Conservation (phyloP, 805 yeast genomes). For the Teunomyces gatunensis region DNA sequence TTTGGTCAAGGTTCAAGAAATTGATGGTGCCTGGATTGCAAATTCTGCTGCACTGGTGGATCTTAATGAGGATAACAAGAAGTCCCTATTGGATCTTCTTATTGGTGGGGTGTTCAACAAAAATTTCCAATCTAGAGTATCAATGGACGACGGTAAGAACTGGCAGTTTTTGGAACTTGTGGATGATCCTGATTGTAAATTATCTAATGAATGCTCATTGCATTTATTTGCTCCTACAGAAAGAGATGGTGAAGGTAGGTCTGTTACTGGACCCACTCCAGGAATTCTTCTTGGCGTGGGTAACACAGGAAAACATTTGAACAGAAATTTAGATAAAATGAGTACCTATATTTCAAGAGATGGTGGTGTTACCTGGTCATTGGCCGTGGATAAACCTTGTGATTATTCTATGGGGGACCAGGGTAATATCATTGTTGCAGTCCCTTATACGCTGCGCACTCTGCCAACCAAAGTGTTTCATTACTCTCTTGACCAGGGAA, state of each 20-base stretch:
- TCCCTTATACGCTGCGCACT: constrained; percentile 36
- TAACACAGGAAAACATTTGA: constrained; percentile 26
- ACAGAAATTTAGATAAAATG: constrained; percentile 12
- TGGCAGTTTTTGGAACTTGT: constrained; percentile 49
- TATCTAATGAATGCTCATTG: constrained; percentile 49
- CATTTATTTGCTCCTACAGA: constrained; percentile 34
- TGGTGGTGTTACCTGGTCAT: constrained; percentile 73
- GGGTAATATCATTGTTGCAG: constrained; percentile 68
- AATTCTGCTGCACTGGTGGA: constrained; percentile 28
- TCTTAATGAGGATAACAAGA: constrained; percentile 6
- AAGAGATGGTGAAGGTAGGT: constrained; percentile 40
- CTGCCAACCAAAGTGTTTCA: constrained; percentile 31
- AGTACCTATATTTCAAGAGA: constrained; percentile 67
- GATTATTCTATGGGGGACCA: constrained; percentile 67
- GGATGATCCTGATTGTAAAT: constrained; percentile 44
- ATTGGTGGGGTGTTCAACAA: constrained; percentile 16
- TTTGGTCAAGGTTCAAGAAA: constrained; percentile 44
- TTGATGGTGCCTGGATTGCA: constrained; percentile 64
- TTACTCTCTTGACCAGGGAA: constrained; percentile 74
- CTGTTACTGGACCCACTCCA: constrained; percentile 53
- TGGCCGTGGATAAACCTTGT: constrained; percentile 51
- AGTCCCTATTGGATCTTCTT: constrained; percentile 18
- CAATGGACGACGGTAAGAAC: constrained; percentile 52
- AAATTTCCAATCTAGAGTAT: constrained; percentile 32
- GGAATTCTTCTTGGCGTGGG: constrained; percentile 41